Evolutionary conservation across 2,329 filamentous ascomycete species (phyloP).

Genomic region (Shiraia bambusicola): DNA sequence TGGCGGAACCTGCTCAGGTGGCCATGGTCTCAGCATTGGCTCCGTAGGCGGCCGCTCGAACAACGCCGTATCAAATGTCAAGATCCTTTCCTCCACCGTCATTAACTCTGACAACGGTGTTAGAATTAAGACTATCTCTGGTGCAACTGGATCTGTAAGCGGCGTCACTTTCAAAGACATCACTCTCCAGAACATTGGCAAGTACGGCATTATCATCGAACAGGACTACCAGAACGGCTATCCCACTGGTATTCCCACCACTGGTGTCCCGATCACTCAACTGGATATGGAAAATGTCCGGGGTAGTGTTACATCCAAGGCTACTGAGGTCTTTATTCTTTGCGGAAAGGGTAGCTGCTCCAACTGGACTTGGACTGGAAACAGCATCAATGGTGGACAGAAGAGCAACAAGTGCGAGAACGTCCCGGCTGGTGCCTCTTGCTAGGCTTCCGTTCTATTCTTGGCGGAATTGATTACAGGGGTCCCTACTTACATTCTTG

Average conservation of each 20-base stretch:
- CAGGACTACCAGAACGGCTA: constrained; percentile 55
- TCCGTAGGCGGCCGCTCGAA: constrained; percentile 59
- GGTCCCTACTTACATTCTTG: not conserved
- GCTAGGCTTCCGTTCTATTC: constrained; percentile 20
- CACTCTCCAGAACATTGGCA: constrained; percentile 46
- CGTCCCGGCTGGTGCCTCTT: constrained; percentile 41
- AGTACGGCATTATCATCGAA: constrained; percentile 56
- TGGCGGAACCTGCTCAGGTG: constrained; percentile 51
- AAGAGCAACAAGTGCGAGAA: constrained; percentile 36
- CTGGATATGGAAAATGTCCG: constrained; percentile 47
- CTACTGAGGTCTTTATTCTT: constrained; percentile 54
- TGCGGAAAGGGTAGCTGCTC: constrained; percentile 57
- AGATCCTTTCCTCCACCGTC: constrained; percentile 53
- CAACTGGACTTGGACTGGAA: constrained; percentile 57
- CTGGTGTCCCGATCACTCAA: constrained; percentile 51
- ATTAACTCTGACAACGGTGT: constrained; percentile 58
- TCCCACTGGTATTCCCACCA: constrained; percentile 49
- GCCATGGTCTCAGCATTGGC: constrained; percentile 62
- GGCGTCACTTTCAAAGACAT: constrained; percentile 53
- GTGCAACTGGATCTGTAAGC: constrained; percentile 54
- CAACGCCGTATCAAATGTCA: constrained; percentile 58
- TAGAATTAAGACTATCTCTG: constrained; percentile 60
- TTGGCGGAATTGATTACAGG: not conserved
- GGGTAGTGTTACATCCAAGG: constrained; percentile 40
- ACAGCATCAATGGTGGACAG: constrained; percentile 44